Conservation (phyloP, 805 yeast species). For the Barnettozyma siamensis region DNA sequence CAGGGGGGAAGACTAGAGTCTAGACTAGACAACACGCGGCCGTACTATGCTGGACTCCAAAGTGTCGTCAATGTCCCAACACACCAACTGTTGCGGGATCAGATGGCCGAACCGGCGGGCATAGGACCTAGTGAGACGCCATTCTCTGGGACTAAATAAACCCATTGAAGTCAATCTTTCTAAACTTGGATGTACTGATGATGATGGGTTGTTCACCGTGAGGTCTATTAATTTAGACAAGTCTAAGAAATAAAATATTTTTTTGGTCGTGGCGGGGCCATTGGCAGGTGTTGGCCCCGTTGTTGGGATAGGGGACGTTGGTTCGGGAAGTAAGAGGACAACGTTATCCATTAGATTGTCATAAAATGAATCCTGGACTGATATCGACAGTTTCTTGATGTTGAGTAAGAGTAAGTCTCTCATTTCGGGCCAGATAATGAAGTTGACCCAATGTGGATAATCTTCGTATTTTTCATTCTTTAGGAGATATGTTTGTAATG, state of each 20-base stretch:
- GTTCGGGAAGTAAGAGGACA: slow-evolving; percentile 5
- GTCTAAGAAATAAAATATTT: slow-evolving; percentile 8
- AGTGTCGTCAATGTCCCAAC: slow-evolving; percentile 12
- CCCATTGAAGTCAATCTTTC: slow-evolving; percentile 7
- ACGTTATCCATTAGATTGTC: slow-evolving; percentile 10
- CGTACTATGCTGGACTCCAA: slow-evolving; percentile 5
- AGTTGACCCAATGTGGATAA: slow-evolving; percentile 14
- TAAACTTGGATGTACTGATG: slow-evolving; percentile 3
- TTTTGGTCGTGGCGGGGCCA: too few relatives aligned
- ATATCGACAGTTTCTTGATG: slow-evolving; percentile 5
- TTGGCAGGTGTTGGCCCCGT: too few relatives aligned
- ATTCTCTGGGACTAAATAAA: slow-evolving; percentile 8
- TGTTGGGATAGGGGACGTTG: neutral
- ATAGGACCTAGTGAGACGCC: slow-evolving; percentile 11
- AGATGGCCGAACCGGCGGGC: slow-evolving; percentile 9
- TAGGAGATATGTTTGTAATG: slow-evolving; percentile 9
- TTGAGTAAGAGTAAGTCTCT: slow-evolving; percentile 8
- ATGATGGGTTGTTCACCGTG: slow-evolving; percentile 1
- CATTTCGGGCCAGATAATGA: slow-evolving; percentile 14
- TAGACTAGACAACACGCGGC: slow-evolving; percentile 3
- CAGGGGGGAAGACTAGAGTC: too few relatives aligned
- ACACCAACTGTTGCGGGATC: slow-evolving; percentile 10
- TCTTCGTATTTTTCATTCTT: slow-evolving; percentile 4
- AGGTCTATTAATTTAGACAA: slow-evolving; percentile 5
- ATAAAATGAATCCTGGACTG: slow-evolving; percentile 4